Evolutionary conservation across 2,329 filamentous ascomycete genomes (phyloP), one percentile per base, ranked within the genome.

Genomic region (Aschersonia sp.): DNA sequence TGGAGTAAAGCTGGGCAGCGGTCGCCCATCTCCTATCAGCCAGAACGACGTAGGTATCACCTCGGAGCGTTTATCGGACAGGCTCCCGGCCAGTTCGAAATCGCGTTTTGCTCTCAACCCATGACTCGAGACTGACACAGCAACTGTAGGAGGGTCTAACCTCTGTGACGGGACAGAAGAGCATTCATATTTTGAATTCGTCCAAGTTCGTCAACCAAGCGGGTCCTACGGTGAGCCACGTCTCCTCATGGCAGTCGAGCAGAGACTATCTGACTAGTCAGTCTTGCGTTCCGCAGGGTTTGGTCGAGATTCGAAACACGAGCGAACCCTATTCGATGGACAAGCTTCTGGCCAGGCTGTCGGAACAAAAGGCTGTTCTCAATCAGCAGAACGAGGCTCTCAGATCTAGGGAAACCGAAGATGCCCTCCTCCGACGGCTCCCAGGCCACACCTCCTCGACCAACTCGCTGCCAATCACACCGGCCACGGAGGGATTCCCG

Each of bases 311-410:
- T 4, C 40, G 31, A 32, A 41, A 35, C 32, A 41, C 5, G 32
- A 76, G 58, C 44, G 71, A 73, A 41, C 53, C 64, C 32, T 74
- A 71, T 48, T 70, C 73, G 7, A 79, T 89, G 71, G 85, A 92
- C 56, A 81, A 81, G 50, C 76, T 88, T 46, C 68, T 88, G 53
- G 77, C 82, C 48, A 84, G 81, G 59, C 72, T 90, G 44, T 77
- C 78, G n/a, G 81, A 88, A 61, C 83, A 87, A 57, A 77, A 83
- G 57, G 68, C 68, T 42, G 61, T 71, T n/a, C 63, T 82, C 45
- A 70, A 69, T 45, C 73, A 77, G 61, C 78, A 83, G 58, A 75
- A 73, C 51, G 69, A 76, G 49, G 69, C 70, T 46, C 59, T 77
- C 42, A 74, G 72, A 49, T 56, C 58, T 40, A 56, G 55, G 8